Percentiles rank a stretch among this genome's conserved stretches.
These are phyloP conservation scores for Balamuthia mandrillaris DNA, from an alignment of 208 protist genomes.

Conservation along the genomic window DNA sequence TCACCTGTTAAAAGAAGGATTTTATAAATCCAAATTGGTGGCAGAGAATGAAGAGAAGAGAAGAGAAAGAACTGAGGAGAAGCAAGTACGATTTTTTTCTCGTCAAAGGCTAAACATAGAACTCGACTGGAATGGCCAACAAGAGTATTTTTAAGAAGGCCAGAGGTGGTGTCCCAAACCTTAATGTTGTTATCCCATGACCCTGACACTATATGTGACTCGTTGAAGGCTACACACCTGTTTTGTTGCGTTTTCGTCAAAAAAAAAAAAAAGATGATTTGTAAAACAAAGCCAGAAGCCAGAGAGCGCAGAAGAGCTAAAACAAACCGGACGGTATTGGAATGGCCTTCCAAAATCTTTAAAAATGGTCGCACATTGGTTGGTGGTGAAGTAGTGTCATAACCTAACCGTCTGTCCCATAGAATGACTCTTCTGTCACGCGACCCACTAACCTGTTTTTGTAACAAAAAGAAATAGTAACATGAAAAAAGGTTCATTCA, in stretches of 20 bases:
- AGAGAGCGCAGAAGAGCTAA: background rate
- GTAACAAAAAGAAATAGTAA: no score
- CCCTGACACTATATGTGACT: background rate
- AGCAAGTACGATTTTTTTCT: background rate
- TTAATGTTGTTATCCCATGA: constrained; percentile 13
- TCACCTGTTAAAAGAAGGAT: background rate
- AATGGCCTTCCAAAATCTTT: background rate
- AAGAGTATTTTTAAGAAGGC: background rate
- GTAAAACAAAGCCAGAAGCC: background rate
- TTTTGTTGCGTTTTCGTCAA: background rate
- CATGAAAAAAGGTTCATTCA: no score
- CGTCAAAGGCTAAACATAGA: background rate
- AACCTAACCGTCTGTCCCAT: background rate
- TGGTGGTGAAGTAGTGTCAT: background rate
- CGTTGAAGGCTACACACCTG: background rate
- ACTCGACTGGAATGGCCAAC: background rate
- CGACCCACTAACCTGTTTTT: constrained; percentile 8
- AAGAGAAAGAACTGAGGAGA: background rate
- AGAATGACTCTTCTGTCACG: background rate
- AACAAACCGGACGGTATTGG: background rate
- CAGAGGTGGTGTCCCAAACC: background rate
- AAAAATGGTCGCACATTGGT: background rate
- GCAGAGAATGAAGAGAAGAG: background rate
- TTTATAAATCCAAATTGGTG: background rate
- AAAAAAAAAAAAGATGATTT: background rate